Evolutionary conservation across 805 yeast genomes (phyloP).

Genomic region (Nakazawaea ambrosiae): DNA sequence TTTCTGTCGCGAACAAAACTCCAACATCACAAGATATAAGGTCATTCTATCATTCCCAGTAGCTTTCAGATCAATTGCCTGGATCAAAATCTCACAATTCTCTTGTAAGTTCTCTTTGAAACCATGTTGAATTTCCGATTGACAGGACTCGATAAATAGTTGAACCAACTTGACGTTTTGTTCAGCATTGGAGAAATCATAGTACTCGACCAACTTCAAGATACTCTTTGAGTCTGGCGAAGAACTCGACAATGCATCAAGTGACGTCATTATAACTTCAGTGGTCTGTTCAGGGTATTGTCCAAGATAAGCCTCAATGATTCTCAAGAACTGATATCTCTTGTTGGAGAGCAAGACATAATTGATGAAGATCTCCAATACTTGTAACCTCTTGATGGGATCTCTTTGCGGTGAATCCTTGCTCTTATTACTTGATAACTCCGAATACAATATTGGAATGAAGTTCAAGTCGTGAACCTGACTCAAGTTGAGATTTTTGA

Average conservation of each 20-base stretch:
- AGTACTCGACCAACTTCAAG: constrained; percentile 15
- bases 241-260: constrained; percentile 22
- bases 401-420: constrained; percentile 17
- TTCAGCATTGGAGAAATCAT: constrained; percentile 3
- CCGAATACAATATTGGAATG: constrained; percentile 26
- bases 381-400: constrained; percentile 18
- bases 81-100: neutral
- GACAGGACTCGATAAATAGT: constrained; percentile 10
- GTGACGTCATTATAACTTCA: constrained; percentile 20
- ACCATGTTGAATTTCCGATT: neutral
- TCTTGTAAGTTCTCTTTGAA: neutral
- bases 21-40: neutral
- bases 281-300: constrained; percentile 16
- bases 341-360: constrained; percentile 24
- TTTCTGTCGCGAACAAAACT: neutral
- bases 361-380: constrained; percentile 26
- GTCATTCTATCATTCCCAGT: neutral
- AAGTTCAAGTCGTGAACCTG: constrained; percentile 14
- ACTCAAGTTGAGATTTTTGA: constrained; percentile 2
- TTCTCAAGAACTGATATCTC: constrained; percentile 16
- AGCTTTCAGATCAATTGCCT: neutral
- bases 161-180: neutral
- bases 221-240: constrained; percentile 23
- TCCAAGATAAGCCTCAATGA: constrained; percentile 21
- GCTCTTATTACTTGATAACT: constrained; percentile 19